Base-by-base conservation (phyloP, 192 early-diverging fungal genomes). In the Entophlyctis luteolus region DNA sequence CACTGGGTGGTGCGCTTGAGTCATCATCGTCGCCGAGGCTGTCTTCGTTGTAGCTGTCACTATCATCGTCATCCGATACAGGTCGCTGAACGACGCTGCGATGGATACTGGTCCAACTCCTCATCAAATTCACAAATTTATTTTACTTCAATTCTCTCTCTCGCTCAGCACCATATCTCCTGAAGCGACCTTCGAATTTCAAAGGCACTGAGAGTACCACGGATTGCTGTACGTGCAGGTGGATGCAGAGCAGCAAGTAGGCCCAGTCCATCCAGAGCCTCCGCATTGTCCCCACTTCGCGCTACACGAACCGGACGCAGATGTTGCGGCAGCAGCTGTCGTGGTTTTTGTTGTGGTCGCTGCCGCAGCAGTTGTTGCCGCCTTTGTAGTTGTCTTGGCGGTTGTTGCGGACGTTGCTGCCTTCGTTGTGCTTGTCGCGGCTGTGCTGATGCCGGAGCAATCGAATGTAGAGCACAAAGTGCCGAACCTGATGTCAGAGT, bases 401-500 rank as follows among this genome's bases (percentile, higher is more conserved):
- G 57, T n/a, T 22, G 57, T 32, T 12, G 57, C 16, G 18, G 29
- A 48, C 10, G 57, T 10, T 35, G 20, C 12, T 8, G 33, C 16
- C 45, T 14, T 32, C 6, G 29, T 20, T 32, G 25, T 37, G 34
- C 12, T 18, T 14, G 37, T 32, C 34, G 10, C 33, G 12, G 57
- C 5, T 12, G 69, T 27, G 29, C 5, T 23, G 14, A 23, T 10
- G 23, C 31, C 22, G 29, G 28, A 28, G 3, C 49, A 16, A 4
- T 39, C 20, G 54, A 33, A 72, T 20, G 69, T 71, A 27, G 69
- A 71, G 4, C 69, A 66, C 27, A 71, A 48, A n/a, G 71, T 67
- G n/a, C 69, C 69, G 48, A 66, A 71, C 54, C 71, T 71, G 67
- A 71, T 71, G 69, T 73, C 71, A 5, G 69, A 71, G 67, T 28